These are phyloP conservation scores for Brettanomyces anomalus DNA, from an alignment of 805 yeast genomes.

Conservation along the genomic window DNA sequence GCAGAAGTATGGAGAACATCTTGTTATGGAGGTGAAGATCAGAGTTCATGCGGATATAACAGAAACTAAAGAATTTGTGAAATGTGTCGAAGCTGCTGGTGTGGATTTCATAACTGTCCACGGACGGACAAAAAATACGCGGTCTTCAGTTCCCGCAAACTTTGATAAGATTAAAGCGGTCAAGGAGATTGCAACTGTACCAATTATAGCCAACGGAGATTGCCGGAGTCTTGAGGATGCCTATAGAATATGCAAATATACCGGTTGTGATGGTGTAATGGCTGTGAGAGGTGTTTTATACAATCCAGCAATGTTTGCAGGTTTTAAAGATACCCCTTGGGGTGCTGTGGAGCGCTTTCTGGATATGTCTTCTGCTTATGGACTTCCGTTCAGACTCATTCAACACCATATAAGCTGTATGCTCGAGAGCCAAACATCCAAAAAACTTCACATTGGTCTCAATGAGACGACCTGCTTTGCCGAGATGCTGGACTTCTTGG, in stretches of 20 bases:
- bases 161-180: constrained; percentile 70
- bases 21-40: constrained; percentile 88
- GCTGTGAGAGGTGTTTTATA: constrained; percentile 81
- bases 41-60: constrained; percentile 71
- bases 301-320: constrained; percentile 86
- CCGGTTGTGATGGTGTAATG: constrained; percentile 91
- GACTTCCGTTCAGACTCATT: constrained; percentile 72
- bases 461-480: constrained; percentile 50
- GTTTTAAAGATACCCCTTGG: constrained; percentile 76
- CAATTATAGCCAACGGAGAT: constrained; percentile 98
- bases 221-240: constrained; percentile 65
- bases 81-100: constrained; percentile 72
- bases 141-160: constrained; percentile 79
- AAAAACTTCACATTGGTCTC: constrained; percentile 46
- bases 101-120: constrained; percentile 93
- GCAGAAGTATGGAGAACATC: constrained; percentile 53
- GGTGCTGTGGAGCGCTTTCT: constrained; percentile 76
- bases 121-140: constrained; percentile 78
- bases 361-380: constrained; percentile 70
- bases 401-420: constrained; percentile 88
- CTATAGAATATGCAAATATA: constrained; percentile 45
- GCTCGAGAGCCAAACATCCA: constrained; percentile 51
- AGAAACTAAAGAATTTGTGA: constrained; percentile 67
- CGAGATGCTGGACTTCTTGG: constrained; percentile 79
- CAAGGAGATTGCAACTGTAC: constrained; percentile 49